Conservation (phyloP, 768 basidiomycete genomes). For the Agrocybe praecox region DNA sequence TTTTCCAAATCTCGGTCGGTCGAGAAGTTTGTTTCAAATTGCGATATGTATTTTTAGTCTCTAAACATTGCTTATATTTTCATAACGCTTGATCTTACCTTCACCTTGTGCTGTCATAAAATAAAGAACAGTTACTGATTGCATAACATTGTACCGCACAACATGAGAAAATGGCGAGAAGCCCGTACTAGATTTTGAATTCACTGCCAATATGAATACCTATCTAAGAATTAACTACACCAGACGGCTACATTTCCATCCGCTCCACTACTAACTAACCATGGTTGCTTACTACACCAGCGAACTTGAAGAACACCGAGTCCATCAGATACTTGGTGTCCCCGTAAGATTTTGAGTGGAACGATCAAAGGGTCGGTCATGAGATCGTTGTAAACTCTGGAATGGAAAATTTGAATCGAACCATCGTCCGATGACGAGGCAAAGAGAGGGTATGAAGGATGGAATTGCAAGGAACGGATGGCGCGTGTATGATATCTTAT, state of each 20-base stretch:
- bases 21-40: background rate
- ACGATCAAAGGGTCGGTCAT: conserved; percentile 98
- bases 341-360: conserved; percentile 92
- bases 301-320: conserved; percentile 89
- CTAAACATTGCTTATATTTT: background rate
- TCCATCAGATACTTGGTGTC: conserved; percentile 84
- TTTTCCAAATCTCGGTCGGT: background rate
- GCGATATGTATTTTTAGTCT: background rate
- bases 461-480: conserved; percentile 91
- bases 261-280: conserved; percentile 91
- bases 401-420: conserved; percentile 95
- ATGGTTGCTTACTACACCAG: conserved; percentile 90
- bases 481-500: conserved; percentile 90
- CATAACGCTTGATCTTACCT: no score
- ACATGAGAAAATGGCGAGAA: no score
- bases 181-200: no score
- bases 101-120: no score
- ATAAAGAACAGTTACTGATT: no score
- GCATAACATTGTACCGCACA: no score
- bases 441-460: conserved; percentile 93
- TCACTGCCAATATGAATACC: background rate
- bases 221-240: conserved; percentile 58
- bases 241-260: conserved; percentile 89
- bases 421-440: conserved; percentile 97
- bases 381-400: conserved; percentile 90